phyloP scores from a whole-genome alignment of 1,284 basidiomycete genomes.

The Cryptococcus depauperatus region DNA sequence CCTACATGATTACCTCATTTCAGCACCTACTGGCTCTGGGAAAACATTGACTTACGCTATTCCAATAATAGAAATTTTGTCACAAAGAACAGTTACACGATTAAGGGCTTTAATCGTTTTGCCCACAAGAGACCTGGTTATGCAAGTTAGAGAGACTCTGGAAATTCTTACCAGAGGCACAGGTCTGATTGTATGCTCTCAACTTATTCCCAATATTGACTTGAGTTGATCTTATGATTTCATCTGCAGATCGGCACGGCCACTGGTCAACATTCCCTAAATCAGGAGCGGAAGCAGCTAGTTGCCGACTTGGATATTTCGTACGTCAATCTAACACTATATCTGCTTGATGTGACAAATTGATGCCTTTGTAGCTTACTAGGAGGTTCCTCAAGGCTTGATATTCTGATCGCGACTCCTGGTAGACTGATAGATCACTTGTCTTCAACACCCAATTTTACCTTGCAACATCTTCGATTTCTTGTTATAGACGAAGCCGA shows the following conservation, averaged over 20 bases:
- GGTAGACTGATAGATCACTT: slow-evolving; percentile 92
- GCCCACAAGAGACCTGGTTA: slow-evolving; percentile 91
- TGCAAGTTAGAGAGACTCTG: slow-evolving; percentile 85
- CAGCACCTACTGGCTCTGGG: slow-evolving; percentile 93
- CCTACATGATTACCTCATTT: slow-evolving; percentile 83
- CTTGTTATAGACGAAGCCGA: slow-evolving; percentile 98
- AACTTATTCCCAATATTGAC: no score
- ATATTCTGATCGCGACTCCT: slow-evolving; percentile 91
- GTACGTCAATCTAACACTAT: slow-evolving; percentile 18
- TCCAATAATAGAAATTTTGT: slow-evolving; percentile 81
- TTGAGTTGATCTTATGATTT: no score
- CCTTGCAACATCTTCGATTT: slow-evolving; percentile 87
- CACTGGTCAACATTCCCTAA: slow-evolving; percentile 43
- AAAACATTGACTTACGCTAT: slow-evolving; percentile 93
- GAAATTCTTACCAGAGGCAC: slow-evolving; percentile 77
- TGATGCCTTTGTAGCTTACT: slow-evolving; percentile 24
- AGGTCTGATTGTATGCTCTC: slow-evolving; percentile 61
- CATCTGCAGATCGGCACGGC: slow-evolving; percentile 43
- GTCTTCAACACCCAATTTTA: slow-evolving; percentile 77
- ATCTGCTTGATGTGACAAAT: background rate
- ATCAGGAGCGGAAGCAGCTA: slow-evolving; percentile 41
- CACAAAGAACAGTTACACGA: slow-evolving; percentile 64
- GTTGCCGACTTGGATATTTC: slow-evolving; percentile 27
- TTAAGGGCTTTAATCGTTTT: slow-evolving; percentile 86
- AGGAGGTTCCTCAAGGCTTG: slow-evolving; percentile 73